These are phyloP conservation scores for Penicillium sp. DNA, from an alignment of 2,329 filamentous ascomycete genomes.

Conservation along the genomic window DNA sequence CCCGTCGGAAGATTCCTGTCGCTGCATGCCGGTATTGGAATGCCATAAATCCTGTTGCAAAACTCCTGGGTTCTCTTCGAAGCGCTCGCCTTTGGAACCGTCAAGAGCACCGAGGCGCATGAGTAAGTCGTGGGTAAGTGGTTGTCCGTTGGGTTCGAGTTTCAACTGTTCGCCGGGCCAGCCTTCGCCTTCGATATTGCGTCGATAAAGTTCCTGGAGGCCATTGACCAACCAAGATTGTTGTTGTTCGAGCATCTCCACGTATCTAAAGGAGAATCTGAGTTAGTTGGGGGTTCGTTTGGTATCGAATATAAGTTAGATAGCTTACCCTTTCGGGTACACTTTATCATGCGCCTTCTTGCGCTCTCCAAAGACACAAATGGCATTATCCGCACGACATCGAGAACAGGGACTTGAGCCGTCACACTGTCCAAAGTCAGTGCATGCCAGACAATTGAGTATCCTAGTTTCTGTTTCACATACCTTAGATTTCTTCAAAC, in stretches of 20 bases:
- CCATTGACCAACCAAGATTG: conserved; percentile 59
- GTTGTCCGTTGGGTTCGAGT: conserved; percentile 52
- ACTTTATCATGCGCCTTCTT: conserved; percentile 66
- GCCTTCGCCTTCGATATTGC: conserved; percentile 49
- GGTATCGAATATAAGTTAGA: not conserved
- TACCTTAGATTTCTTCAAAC: conserved; percentile 64
- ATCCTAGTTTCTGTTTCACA: conserved; percentile 16
- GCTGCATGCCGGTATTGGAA: conserved; percentile 51
- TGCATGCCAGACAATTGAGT: conserved; percentile 17
- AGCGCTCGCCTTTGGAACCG: conserved; percentile 50
- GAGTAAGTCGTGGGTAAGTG: conserved; percentile 62
- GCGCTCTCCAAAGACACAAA: conserved; percentile 62
- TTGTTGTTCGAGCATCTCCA: conserved; percentile 65
- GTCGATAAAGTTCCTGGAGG: conserved; percentile 58
- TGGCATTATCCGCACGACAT: conserved; percentile 61
- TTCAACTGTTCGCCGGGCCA: conserved; percentile 56
- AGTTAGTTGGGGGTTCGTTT: conserved; percentile 6
- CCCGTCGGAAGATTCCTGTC: conserved; percentile 55
- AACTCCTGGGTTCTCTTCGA: conserved; percentile 56
- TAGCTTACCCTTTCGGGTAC: conserved; percentile 62
- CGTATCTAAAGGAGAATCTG: conserved; percentile 47
- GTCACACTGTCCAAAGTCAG: conserved; percentile 50
- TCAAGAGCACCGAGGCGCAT: conserved; percentile 57
- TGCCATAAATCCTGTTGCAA: conserved; percentile 56
- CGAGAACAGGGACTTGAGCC: conserved; percentile 59